Evolutionary conservation across 306 rosid species (phyloP).

Genomic region (Lupinus albus): DNA sequence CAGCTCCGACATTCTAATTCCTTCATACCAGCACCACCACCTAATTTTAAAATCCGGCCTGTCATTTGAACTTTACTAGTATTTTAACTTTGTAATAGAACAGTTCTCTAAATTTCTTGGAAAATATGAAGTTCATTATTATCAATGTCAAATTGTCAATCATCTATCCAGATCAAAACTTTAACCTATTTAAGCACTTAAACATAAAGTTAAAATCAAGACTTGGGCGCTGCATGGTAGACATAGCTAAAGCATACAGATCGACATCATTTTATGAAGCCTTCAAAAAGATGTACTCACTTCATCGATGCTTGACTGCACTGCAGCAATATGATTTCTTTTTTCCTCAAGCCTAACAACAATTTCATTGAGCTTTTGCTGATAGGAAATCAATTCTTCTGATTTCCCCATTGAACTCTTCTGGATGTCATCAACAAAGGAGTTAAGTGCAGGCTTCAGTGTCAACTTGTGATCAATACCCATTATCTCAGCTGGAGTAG

Average conservation of each 20-base stretch:
- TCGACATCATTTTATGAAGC: conserved; percentile 16
- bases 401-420: conserved; percentile 62
- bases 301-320: conserved; percentile 56
- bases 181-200: background rate
- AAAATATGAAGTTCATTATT: background rate
- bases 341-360: conserved; percentile 64
- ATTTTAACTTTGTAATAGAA: conserved; percentile 7
- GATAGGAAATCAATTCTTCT: conserved; percentile 67
- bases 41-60: background rate
- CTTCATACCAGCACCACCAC: background rate
- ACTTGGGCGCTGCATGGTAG: background rate
- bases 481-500: conserved; percentile 75
- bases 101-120: background rate
- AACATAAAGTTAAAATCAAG: conserved; percentile 7
- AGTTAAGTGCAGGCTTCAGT: conserved; percentile 64
- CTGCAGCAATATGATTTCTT: conserved; percentile 49
- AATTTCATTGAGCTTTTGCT: conserved; percentile 60
- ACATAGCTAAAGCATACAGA: background rate
- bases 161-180: conserved; percentile 15
- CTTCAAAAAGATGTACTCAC: conserved; percentile 54
- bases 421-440: conserved; percentile 61
- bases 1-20: conserved; percentile 21
- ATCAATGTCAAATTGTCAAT: background rate
- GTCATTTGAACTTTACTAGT: background rate
- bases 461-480: conserved; percentile 70